phyloP scores from a whole-genome alignment of 1,284 basidiomycete genomes.

The Meripilus lineatus region DNA sequence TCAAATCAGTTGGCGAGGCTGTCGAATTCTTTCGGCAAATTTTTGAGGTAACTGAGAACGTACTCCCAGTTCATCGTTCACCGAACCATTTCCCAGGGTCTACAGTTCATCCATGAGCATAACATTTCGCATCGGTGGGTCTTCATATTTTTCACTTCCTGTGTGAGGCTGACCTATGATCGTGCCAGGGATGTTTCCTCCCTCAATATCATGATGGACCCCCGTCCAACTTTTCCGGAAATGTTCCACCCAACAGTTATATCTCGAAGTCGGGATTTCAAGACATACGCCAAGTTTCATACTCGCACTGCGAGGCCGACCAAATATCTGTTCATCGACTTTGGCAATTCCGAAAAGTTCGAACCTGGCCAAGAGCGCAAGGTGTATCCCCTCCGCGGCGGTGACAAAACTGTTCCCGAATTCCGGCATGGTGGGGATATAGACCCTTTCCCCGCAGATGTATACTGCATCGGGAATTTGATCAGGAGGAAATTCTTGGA shows the following conservation, averaged over 20 bases:
- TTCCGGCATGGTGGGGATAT: no score
- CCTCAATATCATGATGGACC: slow-evolving; percentile 19
- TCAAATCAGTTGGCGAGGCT: slow-evolving; percentile 4
- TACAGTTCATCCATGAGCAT: slow-evolving; percentile 7
- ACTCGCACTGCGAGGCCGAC: slow-evolving; percentile 20
- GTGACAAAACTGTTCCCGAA: no score
- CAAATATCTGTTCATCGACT: slow-evolving; percentile 31
- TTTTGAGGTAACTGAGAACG: slow-evolving; percentile 1
- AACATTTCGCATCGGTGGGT: slow-evolving; percentile 7
- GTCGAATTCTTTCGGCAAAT: slow-evolving; percentile 9
- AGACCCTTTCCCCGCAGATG: no score
- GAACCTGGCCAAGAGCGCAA: no score
- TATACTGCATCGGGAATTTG: no score
- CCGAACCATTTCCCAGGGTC: slow-evolving; percentile 1
- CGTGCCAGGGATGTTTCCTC: slow-evolving; percentile 20
- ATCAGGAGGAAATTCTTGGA: no score
- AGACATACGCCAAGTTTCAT: slow-evolving; percentile 14
- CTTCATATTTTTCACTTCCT: neutral
- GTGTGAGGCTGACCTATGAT: neutral
- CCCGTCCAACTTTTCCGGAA: slow-evolving; percentile 15
- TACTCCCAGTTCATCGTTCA: neutral
- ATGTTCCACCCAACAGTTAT: slow-evolving; percentile 17
- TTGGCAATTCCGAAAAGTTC: slow-evolving; percentile 27
- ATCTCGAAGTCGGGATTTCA: slow-evolving; percentile 9
- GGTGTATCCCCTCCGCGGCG: no score